Conservation (phyloP, 2,329 filamentous ascomycete species). For the Neodidymelliopsis sp. region DNA sequence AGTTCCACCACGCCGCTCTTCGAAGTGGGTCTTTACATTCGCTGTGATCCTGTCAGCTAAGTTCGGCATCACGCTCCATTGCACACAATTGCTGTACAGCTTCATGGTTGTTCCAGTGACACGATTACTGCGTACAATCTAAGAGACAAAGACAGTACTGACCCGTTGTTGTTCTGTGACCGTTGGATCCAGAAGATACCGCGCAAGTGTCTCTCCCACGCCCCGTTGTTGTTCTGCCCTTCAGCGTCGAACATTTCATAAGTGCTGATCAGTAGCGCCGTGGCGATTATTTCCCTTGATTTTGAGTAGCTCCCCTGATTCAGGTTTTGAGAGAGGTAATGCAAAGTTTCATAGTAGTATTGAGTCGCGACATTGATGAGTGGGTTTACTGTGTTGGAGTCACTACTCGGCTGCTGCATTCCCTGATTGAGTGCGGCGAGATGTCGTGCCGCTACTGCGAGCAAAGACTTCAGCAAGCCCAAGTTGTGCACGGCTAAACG, state of each 20-base stretch:
- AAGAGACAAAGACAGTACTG: neutral
- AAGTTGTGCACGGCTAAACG: slow-evolving; percentile 58
- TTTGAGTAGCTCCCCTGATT: slow-evolving; percentile 65
- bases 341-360: slow-evolving; percentile 70
- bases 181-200: slow-evolving; percentile 72
- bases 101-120: neutral
- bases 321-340: slow-evolving; percentile 68
- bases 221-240: slow-evolving; percentile 51
- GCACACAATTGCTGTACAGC: too few relatives aligned
- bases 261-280: slow-evolving; percentile 66
- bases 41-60: slow-evolving; percentile 31
- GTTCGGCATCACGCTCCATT: neutral
- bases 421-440: slow-evolving; percentile 51
- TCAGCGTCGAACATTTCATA: slow-evolving; percentile 72
- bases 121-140: neutral
- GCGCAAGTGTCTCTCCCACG: slow-evolving; percentile 69
- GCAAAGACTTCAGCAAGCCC: slow-evolving; percentile 64
- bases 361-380: slow-evolving; percentile 51
- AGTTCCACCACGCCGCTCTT: slow-evolving; percentile 70
- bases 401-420: slow-evolving; percentile 15
- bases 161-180: slow-evolving; percentile 65
- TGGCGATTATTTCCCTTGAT: slow-evolving; percentile 66
- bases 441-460: slow-evolving; percentile 64
- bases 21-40: slow-evolving; percentile 62
- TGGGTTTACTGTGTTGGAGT: slow-evolving; percentile 31